These are phyloP conservation scores for Populus nigra DNA, from an alignment of 345 rosid genomes.

Conservation along the genomic window DNA sequence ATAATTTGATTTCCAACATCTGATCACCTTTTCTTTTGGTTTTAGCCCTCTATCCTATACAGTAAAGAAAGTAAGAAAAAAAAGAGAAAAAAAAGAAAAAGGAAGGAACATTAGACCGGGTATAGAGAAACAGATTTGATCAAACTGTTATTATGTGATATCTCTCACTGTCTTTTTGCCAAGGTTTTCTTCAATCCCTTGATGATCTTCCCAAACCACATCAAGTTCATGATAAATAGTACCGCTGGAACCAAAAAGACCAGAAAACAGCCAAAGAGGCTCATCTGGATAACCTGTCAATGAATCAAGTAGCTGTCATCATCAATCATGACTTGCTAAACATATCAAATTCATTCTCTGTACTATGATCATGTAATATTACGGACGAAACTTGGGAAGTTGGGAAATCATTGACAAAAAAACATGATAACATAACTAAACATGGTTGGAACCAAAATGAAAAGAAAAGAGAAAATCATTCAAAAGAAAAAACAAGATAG, in stretches of 20 bases:
- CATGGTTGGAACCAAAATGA: not conserved
- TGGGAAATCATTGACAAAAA: not conserved
- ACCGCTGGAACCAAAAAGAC: slow-evolving; percentile 24
- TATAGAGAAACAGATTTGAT: not conserved
- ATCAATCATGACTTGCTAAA: not conserved
- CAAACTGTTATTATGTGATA: not conserved
- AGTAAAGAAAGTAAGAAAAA: not conserved
- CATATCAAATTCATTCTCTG: not conserved
- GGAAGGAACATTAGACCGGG: no score
- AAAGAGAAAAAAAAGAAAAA: no score
- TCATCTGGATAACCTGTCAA: slow-evolving; percentile 33
- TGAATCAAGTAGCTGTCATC: not conserved
- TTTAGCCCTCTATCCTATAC: not conserved
- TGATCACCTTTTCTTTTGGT: not conserved
- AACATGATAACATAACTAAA: no score
- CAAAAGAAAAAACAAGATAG: not conserved
- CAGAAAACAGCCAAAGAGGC: slow-evolving; percentile 19
- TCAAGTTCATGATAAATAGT: slow-evolving; percentile 27
- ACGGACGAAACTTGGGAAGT: not conserved
- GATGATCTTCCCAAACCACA: slow-evolving; percentile 27
- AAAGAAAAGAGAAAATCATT: not conserved
- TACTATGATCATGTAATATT: not conserved
- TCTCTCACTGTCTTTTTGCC: slow-evolving; percentile 20
- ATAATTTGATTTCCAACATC: not conserved
- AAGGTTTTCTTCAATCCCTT: slow-evolving; percentile 32